Evolutionary conservation across 495 filamentous ascomycete species (phyloP), one percentile per base, ranked within the genome.

Genomic region (Hyaloscypha finlandica): DNA sequence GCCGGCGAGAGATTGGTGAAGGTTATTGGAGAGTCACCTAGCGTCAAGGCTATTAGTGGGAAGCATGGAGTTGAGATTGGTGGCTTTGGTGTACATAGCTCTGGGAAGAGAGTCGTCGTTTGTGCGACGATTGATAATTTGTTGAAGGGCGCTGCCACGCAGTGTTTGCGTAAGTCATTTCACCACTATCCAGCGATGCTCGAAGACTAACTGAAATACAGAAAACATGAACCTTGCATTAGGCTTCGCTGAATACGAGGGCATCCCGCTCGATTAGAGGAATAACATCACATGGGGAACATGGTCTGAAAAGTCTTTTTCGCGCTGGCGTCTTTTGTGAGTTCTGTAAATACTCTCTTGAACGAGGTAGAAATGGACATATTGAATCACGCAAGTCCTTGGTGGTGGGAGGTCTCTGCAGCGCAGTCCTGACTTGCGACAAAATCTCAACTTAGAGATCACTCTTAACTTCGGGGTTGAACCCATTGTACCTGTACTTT

Each of bases 91-190:
- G 94, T 97, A 52, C 91, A 97, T 80, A 91, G 87, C 65, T 84
- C 84, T 31, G 94, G 94, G 56, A 94, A 92, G 83, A 84, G 95
- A 39, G 95, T 94, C 0, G 95, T 99, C 59, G 87, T 99, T 59
- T 96, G 93, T 75, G 94, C 90, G 25, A 97, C 94, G n/a, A 98
- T 99, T 71, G 95, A 99, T 77, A 98, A 99, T 79, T 81, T 98
- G 67, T 83, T 97, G 63, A 99, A 99, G 86, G 95, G 95, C 48
- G 95, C 95, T 48, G 93, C 93, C 8, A 99, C 95, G 58, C 95
- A 98, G 80, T 97, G 93, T 80, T 78, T 97, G 74, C 93, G 90
- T 93, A 84, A 84, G 90, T 87, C 61, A 57, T 69, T 16, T 58
- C 19, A 16, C 22, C 29, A 61, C 32, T 29, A 16, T 31, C 16